phyloP scores from a whole-genome alignment of 352 stramenopile genomes.

The Phytophthora tentaculata region DNA sequence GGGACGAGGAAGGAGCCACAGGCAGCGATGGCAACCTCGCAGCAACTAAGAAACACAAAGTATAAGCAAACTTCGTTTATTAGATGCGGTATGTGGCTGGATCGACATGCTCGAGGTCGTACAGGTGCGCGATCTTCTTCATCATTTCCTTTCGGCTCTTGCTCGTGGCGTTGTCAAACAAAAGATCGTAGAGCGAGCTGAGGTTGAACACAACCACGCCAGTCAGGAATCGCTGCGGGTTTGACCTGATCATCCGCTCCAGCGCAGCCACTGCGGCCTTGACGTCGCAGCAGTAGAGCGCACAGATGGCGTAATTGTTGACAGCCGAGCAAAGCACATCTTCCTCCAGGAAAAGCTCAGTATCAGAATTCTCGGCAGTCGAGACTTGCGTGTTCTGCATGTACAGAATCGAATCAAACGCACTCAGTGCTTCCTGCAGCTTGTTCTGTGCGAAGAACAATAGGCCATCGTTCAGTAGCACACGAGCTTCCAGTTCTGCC shows the following conservation, averaged over 20 bases:
- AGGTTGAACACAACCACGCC: conserved; percentile 81
- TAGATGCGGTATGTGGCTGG: conserved; percentile 75
- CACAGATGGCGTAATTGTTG: conserved; percentile 86
- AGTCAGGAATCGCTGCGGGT: conserved; percentile 75
- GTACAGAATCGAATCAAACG: conserved; percentile 74
- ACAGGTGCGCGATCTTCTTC: conserved; percentile 74
- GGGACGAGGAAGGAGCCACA: conserved; percentile 16
- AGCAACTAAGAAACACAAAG: conserved; percentile 36
- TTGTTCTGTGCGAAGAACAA: conserved; percentile 83
- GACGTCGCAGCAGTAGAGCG: conserved; percentile 84
- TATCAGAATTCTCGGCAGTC: conserved; percentile 31
- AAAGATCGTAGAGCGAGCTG: conserved; percentile 82
- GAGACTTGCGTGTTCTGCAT: conserved; percentile 33
- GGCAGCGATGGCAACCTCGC: conserved; percentile 4
- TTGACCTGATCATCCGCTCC: conserved; percentile 72
- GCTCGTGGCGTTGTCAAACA: conserved; percentile 79
- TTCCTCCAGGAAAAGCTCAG: conserved; percentile 62
- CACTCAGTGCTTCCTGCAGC: conserved; percentile 75
- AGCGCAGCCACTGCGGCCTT: conserved; percentile 69
- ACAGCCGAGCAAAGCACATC: conserved; percentile 73
- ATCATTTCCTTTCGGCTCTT: conserved; percentile 87
- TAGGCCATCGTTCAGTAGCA: conserved; percentile 79
- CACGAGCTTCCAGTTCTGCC: conserved; percentile 49
- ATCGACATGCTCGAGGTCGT: conserved; percentile 82
- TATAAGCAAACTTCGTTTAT: conserved; percentile 18